Base-by-base conservation (phyloP, 805 yeast species). In the Cyberlindnera bimundalis region DNA sequence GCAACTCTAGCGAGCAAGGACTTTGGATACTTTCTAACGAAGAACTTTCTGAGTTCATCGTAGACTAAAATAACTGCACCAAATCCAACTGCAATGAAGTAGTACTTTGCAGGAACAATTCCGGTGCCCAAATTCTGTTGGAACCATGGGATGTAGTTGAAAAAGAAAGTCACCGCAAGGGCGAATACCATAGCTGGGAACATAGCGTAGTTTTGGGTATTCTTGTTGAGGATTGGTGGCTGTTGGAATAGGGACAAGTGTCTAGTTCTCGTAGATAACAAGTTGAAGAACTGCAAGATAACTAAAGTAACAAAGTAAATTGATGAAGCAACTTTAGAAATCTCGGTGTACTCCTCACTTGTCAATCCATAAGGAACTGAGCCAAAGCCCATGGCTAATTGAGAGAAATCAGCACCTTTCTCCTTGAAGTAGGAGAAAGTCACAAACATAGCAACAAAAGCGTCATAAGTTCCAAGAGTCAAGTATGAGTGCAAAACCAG, bases 251-350 rank as follows among this genome's bases (percentile, higher is more conserved):
- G 42, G 42, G 71, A 64, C 43, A 67, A 55, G 34, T 60, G 56
- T 44, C 76, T 60, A 0, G 72, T 67, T 55, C 79, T 62, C 29
- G 67, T 61, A 2, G 70, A 59, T 48, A 72, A 42, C 46, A 71
- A 53, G 45, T 72, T 71, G 59, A 71, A 71, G 49, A 65, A 61
- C 49, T 73, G 78, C 64, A 72, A 53, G 29, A 72, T 62, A 6
- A 73, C 75, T 61, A 73, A 58, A 34, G 69, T 71, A 31, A 63
- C 58, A 48, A 73, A 73, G 53, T 71, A 73, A 33, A 72, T 65
- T 3, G 74, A 66, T 2, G 74, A 68, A 3, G 73, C 67, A 20
- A 53, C 54, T 30, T 56, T 58, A 36, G 52, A 51, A 23, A 58
- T 39, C 13, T 59, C 40, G 6, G 39, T 45, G 28, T 65, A 56